phyloP scores from a whole-genome alignment of 345 rosid genomes.

The Ailanthus altissimus region DNA sequence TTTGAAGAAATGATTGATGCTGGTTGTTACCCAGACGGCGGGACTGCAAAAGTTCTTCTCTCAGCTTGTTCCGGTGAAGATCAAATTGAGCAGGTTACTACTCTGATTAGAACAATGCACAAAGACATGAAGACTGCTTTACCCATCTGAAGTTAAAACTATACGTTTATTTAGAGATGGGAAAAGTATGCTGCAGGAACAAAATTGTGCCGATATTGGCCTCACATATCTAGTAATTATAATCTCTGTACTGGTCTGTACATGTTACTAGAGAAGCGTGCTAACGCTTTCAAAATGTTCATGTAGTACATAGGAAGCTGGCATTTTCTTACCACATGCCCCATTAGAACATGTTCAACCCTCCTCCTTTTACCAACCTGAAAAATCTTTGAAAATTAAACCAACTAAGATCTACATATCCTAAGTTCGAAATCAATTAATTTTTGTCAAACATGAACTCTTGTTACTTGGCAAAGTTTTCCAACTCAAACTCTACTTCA shows the following conservation, averaged over 20 bases:
- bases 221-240: background rate
- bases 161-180: background rate
- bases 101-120: constrained; percentile 80
- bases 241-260: too few relatives aligned
- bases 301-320: too few relatives aligned
- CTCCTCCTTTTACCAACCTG: too few relatives aligned
- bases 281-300: too few relatives aligned
- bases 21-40: constrained; percentile 81
- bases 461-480: too few relatives aligned
- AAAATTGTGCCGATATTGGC: background rate
- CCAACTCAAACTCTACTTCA: too few relatives aligned
- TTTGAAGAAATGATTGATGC: constrained; percentile 92
- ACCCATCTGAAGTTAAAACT: constrained; percentile 32
- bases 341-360: too few relatives aligned
- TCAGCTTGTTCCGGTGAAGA: constrained; percentile 77
- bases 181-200: background rate
- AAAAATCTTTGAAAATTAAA: too few relatives aligned
- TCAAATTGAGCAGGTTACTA: constrained; percentile 75
- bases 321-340: too few relatives aligned
- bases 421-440: background rate
- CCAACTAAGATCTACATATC: background rate
- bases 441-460: background rate
- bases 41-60: constrained; percentile 82
- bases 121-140: constrained; percentile 42
- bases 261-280: too few relatives aligned